Percentiles rank a stretch among this genome's conserved stretches.
phyloP scores from a whole-genome alignment of 2,329 filamentous ascomycete species.

The Pseudocercospora eumusae region DNA sequence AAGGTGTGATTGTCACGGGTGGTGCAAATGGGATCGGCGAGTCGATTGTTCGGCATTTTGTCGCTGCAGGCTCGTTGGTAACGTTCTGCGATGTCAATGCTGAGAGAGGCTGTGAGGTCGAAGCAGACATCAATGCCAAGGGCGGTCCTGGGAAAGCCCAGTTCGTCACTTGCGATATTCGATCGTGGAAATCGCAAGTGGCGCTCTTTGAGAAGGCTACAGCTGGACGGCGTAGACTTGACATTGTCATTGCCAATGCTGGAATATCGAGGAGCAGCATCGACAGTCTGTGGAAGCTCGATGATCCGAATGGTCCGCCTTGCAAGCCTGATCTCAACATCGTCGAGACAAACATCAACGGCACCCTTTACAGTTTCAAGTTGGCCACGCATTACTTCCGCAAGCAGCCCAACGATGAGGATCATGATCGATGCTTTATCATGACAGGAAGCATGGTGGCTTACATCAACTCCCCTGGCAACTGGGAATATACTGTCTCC shows the following conservation, averaged over 20 bases:
- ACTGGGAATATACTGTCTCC: conserved; percentile 16
- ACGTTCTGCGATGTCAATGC: conserved; percentile 41
- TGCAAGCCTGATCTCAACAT: conserved; percentile 32
- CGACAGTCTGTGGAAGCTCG: conserved; percentile 7
- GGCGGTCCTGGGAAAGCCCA: conserved; percentile 33
- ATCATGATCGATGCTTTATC: conserved; percentile 47
- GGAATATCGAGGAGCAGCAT: conserved; percentile 23
- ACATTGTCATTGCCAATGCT: conserved; percentile 31
- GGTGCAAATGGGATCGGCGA: conserved; percentile 47
- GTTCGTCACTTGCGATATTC: conserved; percentile 38
- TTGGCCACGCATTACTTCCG: conserved; percentile 25
- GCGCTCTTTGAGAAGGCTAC: conserved; percentile 34
- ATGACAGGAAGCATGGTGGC: conserved; percentile 49
- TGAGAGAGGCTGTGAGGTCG: conserved; percentile 33
- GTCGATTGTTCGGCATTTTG: conserved; percentile 38
- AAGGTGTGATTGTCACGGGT: conserved; percentile 50
- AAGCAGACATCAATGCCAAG: conserved; percentile 32
- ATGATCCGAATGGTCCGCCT: conserved; percentile 7
- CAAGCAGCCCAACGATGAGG: conserved; percentile 29
- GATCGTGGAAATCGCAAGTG: conserved; percentile 34
- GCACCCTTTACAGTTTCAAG: conserved; percentile 28
- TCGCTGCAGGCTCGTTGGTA: conserved; percentile 38
- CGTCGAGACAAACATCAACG: conserved; percentile 27
- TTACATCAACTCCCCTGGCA: conserved; percentile 22
- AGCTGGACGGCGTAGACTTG: conserved; percentile 17